A percentile compares a stretch with the other conserved stretches of the same genome.
Conservation (phyloP, 805 yeast species). For the Priceomyces medius region DNA sequence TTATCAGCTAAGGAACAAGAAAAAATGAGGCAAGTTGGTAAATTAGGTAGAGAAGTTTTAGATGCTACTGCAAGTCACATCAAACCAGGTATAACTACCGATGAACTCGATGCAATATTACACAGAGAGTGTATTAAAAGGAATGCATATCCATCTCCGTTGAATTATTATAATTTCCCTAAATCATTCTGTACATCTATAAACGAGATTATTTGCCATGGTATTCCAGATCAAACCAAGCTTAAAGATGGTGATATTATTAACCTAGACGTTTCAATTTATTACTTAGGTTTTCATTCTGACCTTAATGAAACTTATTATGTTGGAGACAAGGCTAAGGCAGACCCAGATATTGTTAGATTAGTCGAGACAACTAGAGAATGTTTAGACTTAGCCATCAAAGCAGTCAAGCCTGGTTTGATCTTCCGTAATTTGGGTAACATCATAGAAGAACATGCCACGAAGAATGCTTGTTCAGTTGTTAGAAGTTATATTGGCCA, state of each 20-base stretch:
- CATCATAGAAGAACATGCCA: constrained; percentile 83
- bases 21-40: constrained; percentile 72
- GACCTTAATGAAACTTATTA: constrained; percentile 96
- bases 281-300: constrained; percentile 85
- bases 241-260: constrained; percentile 92
- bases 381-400: constrained; percentile 80
- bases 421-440: constrained; percentile 86
- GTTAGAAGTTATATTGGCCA: constrained; percentile 93
- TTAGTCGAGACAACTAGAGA: constrained; percentile 88
- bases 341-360: constrained; percentile 79
- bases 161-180: constrained; percentile 92
- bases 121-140: constrained; percentile 88
- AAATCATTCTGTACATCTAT: constrained; percentile 90
- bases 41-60: constrained; percentile 80
- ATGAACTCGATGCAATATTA: constrained; percentile 80
- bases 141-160: constrained; percentile 90
- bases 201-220: constrained; percentile 95
- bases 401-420: constrained; percentile 84
- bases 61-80: constrained; percentile 84
- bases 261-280: constrained; percentile 85
- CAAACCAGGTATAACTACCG: constrained; percentile 89
- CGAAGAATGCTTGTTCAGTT: constrained; percentile 73
- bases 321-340: constrained; percentile 83
- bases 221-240: constrained; percentile 88
- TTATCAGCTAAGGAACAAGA: constrained; percentile 67